These are phyloP conservation scores for Rheum nobile DNA, from an alignment of 148 eudicot genomes.

Conservation along the genomic window DNA sequence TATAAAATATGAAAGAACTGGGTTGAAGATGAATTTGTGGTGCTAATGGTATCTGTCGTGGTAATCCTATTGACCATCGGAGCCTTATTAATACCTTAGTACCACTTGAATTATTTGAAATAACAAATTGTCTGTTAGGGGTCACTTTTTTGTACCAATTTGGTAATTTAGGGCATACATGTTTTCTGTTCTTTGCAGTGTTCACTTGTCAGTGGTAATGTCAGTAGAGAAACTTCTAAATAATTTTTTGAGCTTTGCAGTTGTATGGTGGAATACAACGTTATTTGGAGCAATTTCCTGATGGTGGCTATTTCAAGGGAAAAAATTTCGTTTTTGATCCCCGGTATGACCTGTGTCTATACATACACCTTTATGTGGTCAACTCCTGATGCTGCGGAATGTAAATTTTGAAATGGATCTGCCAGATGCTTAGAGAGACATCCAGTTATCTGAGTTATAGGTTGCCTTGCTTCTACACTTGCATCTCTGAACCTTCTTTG, in stretches of 20 bases:
- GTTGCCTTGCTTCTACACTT: neutral
- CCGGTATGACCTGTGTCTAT: conserved; percentile 32
- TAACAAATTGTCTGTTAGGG: neutral
- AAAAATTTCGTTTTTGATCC: conserved; percentile 96
- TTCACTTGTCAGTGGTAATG: neutral
- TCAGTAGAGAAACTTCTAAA: neutral
- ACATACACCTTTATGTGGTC: neutral
- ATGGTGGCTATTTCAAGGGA: conserved; percentile 91
- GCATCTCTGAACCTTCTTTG: neutral
- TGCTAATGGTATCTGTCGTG: neutral
- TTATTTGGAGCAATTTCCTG: conserved; percentile 86
- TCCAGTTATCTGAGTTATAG: neutral
- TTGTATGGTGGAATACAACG: conserved; percentile 95
- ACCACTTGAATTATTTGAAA: neutral
- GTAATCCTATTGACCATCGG: neutral
- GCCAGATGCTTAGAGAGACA: neutral
- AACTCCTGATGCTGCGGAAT: neutral
- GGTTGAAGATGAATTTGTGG: neutral
- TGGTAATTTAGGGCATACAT: neutral
- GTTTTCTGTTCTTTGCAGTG: neutral
- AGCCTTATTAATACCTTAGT: neutral
- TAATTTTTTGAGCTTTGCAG: conserved; percentile 26
- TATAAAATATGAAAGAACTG: neutral
- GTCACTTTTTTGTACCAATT: neutral
- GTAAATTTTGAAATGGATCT: neutral